Evolutionary conservation across 371 early-diverging fungal species (phyloP).

Genomic region (Dinochytrium kinnereticum): DNA sequence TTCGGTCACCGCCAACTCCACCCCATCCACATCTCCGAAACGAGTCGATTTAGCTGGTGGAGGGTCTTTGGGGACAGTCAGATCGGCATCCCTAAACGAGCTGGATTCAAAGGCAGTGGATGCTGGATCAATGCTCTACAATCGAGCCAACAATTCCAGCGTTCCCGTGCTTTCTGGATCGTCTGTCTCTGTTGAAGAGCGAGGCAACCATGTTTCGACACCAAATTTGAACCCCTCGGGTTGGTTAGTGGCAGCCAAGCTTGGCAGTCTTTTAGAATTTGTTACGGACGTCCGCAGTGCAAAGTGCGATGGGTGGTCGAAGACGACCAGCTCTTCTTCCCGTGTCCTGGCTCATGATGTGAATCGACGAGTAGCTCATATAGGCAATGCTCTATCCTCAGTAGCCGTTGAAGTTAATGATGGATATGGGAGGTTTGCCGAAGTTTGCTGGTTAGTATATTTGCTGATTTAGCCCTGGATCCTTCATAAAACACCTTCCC

Average conservation of each 20-base stretch:
- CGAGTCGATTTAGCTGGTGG: not conserved
- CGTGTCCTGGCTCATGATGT: not conserved
- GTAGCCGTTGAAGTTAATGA: not conserved
- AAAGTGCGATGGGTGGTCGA: not conserved
- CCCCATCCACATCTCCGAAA: not conserved
- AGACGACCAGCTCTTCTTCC: not conserved
- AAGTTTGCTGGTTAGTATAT: slow-evolving; percentile 22
- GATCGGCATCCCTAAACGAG: not conserved
- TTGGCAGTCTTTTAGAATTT: slow-evolving; percentile 10
- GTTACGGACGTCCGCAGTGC: slow-evolving; percentile 14
- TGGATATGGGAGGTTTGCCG: not conserved
- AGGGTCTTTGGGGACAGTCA: not conserved
- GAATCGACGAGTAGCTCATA: not conserved
- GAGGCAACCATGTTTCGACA: not conserved
- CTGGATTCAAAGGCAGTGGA: not conserved
- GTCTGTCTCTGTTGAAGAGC: not conserved
- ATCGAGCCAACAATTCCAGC: not conserved
- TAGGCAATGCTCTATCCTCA: not conserved
- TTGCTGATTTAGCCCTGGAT: not conserved
- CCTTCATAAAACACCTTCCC: not conserved
- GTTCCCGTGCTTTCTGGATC: not conserved
- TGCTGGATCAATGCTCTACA: not conserved
- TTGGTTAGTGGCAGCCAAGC: slow-evolving; percentile 11
- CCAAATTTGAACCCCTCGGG: not conserved
- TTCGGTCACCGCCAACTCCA: not conserved